Evolutionary conservation across 139 green algal species (phyloP).

Genomic region (Coccomyxa sp.): DNA sequence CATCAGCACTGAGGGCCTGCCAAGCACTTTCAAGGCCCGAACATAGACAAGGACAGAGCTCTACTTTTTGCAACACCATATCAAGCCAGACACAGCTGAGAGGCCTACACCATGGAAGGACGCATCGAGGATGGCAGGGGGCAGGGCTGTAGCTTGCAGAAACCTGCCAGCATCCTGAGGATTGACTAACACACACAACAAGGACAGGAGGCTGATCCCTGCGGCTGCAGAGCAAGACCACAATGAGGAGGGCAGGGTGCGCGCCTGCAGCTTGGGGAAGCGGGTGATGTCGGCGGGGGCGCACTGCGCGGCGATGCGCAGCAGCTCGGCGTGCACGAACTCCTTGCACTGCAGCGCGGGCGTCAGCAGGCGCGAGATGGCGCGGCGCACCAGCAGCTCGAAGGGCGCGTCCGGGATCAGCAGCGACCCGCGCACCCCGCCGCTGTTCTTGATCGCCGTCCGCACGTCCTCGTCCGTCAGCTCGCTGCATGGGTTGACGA

Average conservation of each 20-base stretch:
- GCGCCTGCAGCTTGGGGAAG: slow-evolving; percentile 64
- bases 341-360: slow-evolving; percentile 65
- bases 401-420: slow-evolving; percentile 93
- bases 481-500: slow-evolving; percentile 63
- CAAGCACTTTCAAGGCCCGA: no score
- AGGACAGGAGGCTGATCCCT: neutral
- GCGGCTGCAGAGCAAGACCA: neutral
- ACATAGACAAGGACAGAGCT: no score
- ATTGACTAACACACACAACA: no score
- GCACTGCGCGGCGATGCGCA: slow-evolving; percentile 71
- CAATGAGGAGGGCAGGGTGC: neutral
- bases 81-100: no score
- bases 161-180: no score
- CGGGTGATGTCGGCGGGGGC: slow-evolving; percentile 61
- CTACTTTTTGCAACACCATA: no score
- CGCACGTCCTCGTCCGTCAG: slow-evolving; percentile 83
- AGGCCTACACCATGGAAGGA: no score
- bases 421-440: slow-evolving; percentile 73
- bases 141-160: neutral
- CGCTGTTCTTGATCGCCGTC: slow-evolving; percentile 91
- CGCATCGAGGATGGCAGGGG: no score
- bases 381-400: slow-evolving; percentile 83
- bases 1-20: no score
- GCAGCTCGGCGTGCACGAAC: slow-evolving; percentile 79
- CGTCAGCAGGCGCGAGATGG: slow-evolving; percentile 67